These are phyloP conservation scores for Lichtheimia corymbifera DNA, from an alignment of 371 early-diverging fungal species.

Conservation along the genomic window DNA sequence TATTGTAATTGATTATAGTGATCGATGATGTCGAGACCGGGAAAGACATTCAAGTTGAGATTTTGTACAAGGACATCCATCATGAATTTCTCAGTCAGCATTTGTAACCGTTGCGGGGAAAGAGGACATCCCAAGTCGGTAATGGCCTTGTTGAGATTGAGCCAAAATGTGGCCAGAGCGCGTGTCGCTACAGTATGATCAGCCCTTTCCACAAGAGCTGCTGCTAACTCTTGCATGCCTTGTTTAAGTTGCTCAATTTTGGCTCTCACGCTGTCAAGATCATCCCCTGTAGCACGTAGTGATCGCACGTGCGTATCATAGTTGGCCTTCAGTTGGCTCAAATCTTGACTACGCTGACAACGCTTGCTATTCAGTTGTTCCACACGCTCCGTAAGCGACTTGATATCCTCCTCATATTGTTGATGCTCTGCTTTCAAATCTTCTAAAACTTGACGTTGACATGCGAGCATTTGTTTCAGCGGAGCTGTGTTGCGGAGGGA, in stretches of 20 bases:
- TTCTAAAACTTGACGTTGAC: slow-evolving; percentile 25
- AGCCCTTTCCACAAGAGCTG: slow-evolving; percentile 24
- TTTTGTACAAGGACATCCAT: slow-evolving; percentile 52
- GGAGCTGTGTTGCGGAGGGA: neutral
- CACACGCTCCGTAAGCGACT: slow-evolving; percentile 20
- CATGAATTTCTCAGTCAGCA: slow-evolving; percentile 54
- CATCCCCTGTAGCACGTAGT: slow-evolving; percentile 42
- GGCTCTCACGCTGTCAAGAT: slow-evolving; percentile 22
- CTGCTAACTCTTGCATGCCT: slow-evolving; percentile 27
- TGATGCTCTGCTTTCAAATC: slow-evolving; percentile 24
- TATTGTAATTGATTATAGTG: slow-evolving; percentile 20
- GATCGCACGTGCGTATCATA: slow-evolving; percentile 33
- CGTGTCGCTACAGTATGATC: slow-evolving; percentile 25
- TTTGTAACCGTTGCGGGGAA: slow-evolving; percentile 18
- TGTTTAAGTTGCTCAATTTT: slow-evolving; percentile 23
- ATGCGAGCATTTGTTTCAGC: slow-evolving; percentile 18
- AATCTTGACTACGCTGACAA: slow-evolving; percentile 21
- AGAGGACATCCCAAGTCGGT: slow-evolving; percentile 33
- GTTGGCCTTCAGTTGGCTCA: slow-evolving; percentile 24
- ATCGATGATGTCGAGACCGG: slow-evolving; percentile 24
- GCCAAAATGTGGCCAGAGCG: slow-evolving; percentile 38
- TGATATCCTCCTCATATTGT: slow-evolving; percentile 17
- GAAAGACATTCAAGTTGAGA: slow-evolving; percentile 31
- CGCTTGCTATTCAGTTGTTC: slow-evolving; percentile 18
- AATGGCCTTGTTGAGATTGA: slow-evolving; percentile 36